phyloP scores from a whole-genome alignment of 1,284 basidiomycete genomes.

The Ganoderma sinense region DNA sequence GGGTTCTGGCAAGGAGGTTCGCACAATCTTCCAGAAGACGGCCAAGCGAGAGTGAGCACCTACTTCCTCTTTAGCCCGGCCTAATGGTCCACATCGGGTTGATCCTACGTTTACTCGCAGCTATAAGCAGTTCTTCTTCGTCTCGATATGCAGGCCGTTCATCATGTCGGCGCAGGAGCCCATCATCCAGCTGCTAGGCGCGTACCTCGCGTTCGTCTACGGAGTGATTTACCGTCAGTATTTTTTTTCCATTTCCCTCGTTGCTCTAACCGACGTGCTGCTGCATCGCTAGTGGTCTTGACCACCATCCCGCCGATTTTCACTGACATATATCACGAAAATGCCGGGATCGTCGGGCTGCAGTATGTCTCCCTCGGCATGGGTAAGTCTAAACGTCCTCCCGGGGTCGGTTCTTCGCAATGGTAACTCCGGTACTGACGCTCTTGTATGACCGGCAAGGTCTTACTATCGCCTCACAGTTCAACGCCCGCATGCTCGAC shows the following conservation, averaged over 20 bases:
- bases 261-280: too few species aligned
- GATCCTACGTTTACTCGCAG: constrained; percentile 32
- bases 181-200: constrained; percentile 52
- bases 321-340: constrained; percentile 55
- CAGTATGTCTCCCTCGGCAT: constrained; percentile 70
- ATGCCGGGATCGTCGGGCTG: constrained; percentile 60
- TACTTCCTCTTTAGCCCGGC: not conserved
- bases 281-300: constrained; percentile 55
- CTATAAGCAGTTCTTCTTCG: constrained; percentile 50
- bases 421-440: too few species aligned
- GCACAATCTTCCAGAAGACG: constrained; percentile 54
- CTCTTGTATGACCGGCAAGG: constrained; percentile 33
- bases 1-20: constrained; percentile 42
- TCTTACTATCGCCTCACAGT: constrained; percentile 56
- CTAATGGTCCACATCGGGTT: not conserved
- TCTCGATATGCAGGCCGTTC: constrained; percentile 56
- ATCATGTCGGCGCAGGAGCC: constrained; percentile 54
- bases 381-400: constrained; percentile 37
- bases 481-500: constrained; percentile 65
- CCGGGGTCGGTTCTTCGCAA: not conserved
- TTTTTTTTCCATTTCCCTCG: too few species aligned
- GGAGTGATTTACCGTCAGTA: constrained; percentile 60
- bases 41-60: constrained; percentile 24
- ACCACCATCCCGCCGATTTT: constrained; percentile 73
- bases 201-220: constrained; percentile 59